Base-by-base conservation (phyloP, 2,329 filamentous ascomycete genomes). In the Colletotrichum shisoi region DNA sequence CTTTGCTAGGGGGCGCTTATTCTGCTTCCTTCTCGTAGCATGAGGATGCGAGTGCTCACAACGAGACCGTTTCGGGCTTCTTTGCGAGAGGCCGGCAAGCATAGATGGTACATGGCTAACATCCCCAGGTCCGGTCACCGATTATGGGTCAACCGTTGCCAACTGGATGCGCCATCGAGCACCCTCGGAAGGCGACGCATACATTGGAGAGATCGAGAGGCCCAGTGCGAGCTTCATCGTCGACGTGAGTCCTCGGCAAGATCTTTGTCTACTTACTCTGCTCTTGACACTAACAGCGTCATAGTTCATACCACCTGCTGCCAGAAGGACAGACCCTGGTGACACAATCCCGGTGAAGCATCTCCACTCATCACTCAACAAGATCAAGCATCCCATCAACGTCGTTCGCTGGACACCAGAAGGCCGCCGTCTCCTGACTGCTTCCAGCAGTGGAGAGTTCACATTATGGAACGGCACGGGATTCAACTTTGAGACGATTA, bases 401-500 rank as follows among this genome's bases (percentile, higher is more conserved):
- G 92, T 98, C 9, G 94, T 99, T 46, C 88, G 93, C 77, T 99
- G 95, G 95, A 99, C 96, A 17, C 95, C 95, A 7, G 95, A 99
- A 78, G 95, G 95, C 34, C 89, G 95, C 69, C 86, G 95, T 71
- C 82, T 99, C 63, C 84, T 99, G 76, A 98, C 95, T 0, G 95
- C 93, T 24, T 96, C 94, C 0, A 96, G 93, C 71, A 98, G 94
- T 76, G 95, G 95, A 74, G 95, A 99, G 77, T 99, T 99, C 74
- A 99, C 96, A 45, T 80, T 99, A 3, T 99, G 95, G 95, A 99
- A 99, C 77, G 95, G 95, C 70, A 98, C 94, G 49, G 94, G 93
- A 27, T 99, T 99, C 85, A 98, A 99, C 78, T 99, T 99, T 73
- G 95, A 99, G 81, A 98, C 95, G 3, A 97, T 99, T 34, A 97